These are phyloP conservation scores for Pelargonium myrrhifolium DNA, from an alignment of 441 rosid species.

Conservation along the genomic window DNA sequence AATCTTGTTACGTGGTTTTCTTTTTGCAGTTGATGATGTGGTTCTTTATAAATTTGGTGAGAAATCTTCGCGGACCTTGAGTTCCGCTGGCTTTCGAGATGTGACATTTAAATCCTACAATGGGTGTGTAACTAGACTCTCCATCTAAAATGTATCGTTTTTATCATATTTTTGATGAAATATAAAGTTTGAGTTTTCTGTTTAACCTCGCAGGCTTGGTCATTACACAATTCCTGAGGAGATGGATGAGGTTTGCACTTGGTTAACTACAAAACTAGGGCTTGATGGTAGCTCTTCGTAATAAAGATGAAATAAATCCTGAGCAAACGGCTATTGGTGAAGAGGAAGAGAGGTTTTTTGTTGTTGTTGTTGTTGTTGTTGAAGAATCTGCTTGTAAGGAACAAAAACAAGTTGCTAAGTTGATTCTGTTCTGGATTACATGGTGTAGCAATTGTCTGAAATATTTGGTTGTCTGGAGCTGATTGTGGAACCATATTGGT, in stretches of 20 bases:
- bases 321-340: background rate
- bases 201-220: conserved; percentile 49
- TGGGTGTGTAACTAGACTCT: conserved; percentile 35
- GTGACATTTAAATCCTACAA: conserved; percentile 60
- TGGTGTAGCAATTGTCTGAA: background rate
- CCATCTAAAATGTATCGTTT: background rate
- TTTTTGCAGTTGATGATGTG: conserved; percentile 86
- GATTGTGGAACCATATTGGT: background rate
- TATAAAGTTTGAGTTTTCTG: conserved; percentile 4
- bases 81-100: conserved; percentile 52
- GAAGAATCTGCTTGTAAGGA: background rate
- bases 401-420: conserved; percentile 17
- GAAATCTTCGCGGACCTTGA: conserved; percentile 58
- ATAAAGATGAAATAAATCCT: conserved; percentile 9
- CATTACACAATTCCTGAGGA: conserved; percentile 84
- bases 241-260: conserved; percentile 69
- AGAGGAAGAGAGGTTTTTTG: conserved; percentile 7
- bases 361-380: conserved; percentile 7
- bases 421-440: background rate
- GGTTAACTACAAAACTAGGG: conserved; percentile 61
- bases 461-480: background rate
- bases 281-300: conserved; percentile 46
- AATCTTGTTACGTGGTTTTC: conserved; percentile 16
- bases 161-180: background rate
- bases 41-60: conserved; percentile 81